Evolutionary conservation across 2,329 filamentous ascomycete genomes (phyloP).

Genomic region (Fusarium humuli): DNA sequence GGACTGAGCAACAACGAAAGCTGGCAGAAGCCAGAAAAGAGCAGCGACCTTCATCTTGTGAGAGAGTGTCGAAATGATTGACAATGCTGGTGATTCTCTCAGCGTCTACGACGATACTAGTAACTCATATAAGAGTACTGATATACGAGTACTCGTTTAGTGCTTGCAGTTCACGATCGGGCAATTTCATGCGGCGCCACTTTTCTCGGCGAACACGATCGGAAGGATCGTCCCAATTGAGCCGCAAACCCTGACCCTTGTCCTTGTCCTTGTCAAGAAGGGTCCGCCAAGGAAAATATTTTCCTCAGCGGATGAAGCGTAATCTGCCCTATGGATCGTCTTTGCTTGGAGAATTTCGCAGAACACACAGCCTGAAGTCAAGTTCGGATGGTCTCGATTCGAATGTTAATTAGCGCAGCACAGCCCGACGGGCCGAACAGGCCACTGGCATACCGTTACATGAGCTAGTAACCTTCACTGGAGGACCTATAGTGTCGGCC

Average conservation of each 20-base stretch:
- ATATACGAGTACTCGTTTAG: background rate
- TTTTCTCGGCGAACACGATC: background rate
- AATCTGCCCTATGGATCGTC: background rate
- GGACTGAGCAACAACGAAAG: conserved; percentile 6
- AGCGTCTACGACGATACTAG: background rate
- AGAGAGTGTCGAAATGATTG: too few species aligned
- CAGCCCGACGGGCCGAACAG: background rate
- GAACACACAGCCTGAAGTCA: background rate
- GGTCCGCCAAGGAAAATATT: background rate
- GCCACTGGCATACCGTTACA: background rate
- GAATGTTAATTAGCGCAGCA: background rate
- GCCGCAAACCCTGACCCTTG: background rate
- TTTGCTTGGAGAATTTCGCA: background rate
- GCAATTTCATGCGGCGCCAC: background rate
- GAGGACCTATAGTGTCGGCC: background rate
- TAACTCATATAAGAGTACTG: background rate
- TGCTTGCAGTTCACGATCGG: background rate
- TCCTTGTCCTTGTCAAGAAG: background rate
- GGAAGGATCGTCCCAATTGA: background rate
- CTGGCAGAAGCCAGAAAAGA: conserved; percentile 8
- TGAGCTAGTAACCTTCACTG: background rate
- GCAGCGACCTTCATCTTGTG: background rate
- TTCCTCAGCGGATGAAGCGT: background rate
- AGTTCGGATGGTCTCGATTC: background rate
- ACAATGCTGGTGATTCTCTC: background rate